Conservation (phyloP, 2,329 filamentous ascomycete genomes). For the Monilinia fructigena region DNA sequence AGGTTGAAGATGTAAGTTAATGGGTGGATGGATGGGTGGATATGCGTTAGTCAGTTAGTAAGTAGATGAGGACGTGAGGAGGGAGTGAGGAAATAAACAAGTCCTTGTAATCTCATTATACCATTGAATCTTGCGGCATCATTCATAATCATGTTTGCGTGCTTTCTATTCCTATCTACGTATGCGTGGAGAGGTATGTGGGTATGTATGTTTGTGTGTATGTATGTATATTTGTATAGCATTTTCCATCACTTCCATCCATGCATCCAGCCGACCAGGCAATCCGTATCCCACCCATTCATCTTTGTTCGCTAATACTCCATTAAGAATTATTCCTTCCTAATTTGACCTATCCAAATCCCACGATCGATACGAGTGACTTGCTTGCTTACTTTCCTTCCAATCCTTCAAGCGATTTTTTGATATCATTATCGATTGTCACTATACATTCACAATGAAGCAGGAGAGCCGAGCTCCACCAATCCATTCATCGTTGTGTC, state of each 20-base stretch:
- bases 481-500: slow-evolving; percentile 1
- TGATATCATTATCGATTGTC: not conserved
- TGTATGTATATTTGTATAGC: not conserved
- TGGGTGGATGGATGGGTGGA: no score
- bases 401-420: slow-evolving; percentile 1
- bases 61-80: no score
- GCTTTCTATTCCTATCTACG: not conserved
- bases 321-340: slow-evolving; percentile 16
- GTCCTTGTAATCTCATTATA: no score
- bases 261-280: not conserved
- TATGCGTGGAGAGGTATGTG: not conserved
- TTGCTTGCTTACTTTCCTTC: slow-evolving; percentile 8
- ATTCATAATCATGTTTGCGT: no score
- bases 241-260: not conserved
- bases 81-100: no score
- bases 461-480: not conserved
- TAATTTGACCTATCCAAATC: slow-evolving; percentile 14
- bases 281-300: not conserved
- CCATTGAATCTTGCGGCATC: no score
- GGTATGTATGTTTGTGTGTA: not conserved
- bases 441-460: slow-evolving; percentile 8
- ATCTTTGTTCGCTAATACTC: not conserved
- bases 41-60: no score
- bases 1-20: no score
- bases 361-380: not conserved